Conservation (phyloP, 768 basidiomycete species). For the Mycena rosella region DNA sequence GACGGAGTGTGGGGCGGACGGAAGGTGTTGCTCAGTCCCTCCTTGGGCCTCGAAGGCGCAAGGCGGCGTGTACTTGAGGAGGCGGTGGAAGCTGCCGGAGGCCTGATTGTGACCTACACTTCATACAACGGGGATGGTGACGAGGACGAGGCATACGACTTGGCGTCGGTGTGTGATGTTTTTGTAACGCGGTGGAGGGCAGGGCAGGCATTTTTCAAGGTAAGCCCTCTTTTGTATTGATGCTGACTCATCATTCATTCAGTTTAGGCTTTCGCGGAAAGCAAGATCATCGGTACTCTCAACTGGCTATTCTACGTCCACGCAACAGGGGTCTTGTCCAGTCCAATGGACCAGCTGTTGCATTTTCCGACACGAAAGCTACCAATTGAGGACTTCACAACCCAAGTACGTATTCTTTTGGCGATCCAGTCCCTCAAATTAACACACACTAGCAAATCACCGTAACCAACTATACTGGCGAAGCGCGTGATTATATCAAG, state of each 20-base stretch:
- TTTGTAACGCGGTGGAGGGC: slow-evolving; percentile 78
- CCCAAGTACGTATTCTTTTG: slow-evolving; percentile 62
- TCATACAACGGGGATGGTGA: slow-evolving; percentile 42
- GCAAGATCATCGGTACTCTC: slow-evolving; percentile 81
- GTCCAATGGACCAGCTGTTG: slow-evolving; percentile 80
- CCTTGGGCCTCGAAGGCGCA: slow-evolving; percentile 64
- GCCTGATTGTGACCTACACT: slow-evolving; percentile 54
- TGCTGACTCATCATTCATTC: neutral
- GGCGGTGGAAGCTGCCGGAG: slow-evolving; percentile 73
- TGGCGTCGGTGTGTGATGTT: slow-evolving; percentile 71
- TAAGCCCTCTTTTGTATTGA: slow-evolving; percentile 47
- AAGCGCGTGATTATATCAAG: slow-evolving; percentile 89
- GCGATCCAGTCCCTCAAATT: neutral
- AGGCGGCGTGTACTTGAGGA: slow-evolving; percentile 68
- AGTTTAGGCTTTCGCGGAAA: slow-evolving; percentile 67
- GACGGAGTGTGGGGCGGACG: slow-evolving; percentile 69
- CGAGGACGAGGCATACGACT: slow-evolving; percentile 51
- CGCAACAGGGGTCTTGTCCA: slow-evolving; percentile 67
- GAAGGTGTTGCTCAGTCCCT: slow-evolving; percentile 71
- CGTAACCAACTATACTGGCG: slow-evolving; percentile 90
- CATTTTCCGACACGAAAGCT: slow-evolving; percentile 86
- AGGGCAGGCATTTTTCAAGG: slow-evolving; percentile 79
- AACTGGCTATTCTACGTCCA: slow-evolving; percentile 89
- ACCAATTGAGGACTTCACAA: slow-evolving; percentile 61
- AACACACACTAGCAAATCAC: slow-evolving; percentile 72